Percentiles rank a stretch among this genome's conserved stretches.
phyloP scores from a whole-genome alignment of 495 filamentous ascomycete genomes.

The Choiromyces venosus region DNA sequence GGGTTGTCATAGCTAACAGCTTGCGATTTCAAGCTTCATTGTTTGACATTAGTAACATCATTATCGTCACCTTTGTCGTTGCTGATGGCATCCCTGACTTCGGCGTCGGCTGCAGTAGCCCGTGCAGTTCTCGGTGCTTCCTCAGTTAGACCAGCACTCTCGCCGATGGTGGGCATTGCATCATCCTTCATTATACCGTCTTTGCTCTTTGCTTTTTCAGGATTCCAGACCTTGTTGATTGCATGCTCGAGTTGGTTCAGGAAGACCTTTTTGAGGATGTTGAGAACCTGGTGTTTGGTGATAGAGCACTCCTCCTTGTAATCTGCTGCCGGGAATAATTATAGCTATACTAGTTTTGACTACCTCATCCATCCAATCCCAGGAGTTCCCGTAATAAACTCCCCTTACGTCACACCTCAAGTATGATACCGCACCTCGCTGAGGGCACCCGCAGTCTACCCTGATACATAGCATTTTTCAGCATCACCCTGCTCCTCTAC shows the following conservation, averaged over 20 bases:
- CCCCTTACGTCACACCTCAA: too few species aligned
- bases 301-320: conserved; percentile 81
- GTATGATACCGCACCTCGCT: too few species aligned
- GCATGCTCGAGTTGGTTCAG: conserved; percentile 61
- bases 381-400: too few species aligned
- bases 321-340: conserved; percentile 74
- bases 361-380: too few species aligned
- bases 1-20: too few species aligned
- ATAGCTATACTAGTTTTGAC: too few species aligned
- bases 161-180: conserved; percentile 71
- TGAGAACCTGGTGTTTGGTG: conserved; percentile 62
- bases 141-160: conserved; percentile 61
- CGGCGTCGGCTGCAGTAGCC: conserved; percentile 43
- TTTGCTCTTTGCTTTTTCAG: conserved; percentile 60
- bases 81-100: too few species aligned
- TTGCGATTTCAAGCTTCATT: conserved; percentile 70
- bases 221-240: conserved; percentile 66
- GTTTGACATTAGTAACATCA: conserved; percentile 76
- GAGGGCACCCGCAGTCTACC: too few species aligned
- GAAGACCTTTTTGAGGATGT: conserved; percentile 69
- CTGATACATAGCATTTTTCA: too few species aligned
- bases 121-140: too few species aligned
- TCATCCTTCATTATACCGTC: conserved; percentile 52
- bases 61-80: conserved; percentile 52
- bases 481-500: too few species aligned